A percentile compares a stretch with the other conserved stretches of the same genome.
phyloP scores from a whole-genome alignment of 2,329 filamentous ascomycete species.

The Pyricularia grisea region DNA sequence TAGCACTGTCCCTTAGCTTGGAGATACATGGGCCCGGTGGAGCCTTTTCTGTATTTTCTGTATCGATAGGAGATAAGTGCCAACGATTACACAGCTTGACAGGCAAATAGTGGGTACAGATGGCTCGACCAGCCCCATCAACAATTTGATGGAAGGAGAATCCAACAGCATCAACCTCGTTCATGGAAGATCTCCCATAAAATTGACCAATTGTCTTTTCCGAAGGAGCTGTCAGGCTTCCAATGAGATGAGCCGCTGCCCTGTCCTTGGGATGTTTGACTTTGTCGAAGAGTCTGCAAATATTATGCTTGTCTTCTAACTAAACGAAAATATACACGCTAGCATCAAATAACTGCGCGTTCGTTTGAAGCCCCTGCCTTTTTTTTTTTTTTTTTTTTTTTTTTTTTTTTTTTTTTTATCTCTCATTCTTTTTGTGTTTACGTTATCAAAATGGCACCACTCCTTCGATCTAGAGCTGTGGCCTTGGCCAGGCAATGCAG shows the following conservation, averaged over 20 bases:
- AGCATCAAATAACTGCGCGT: not conserved
- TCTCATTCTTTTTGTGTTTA: not conserved
- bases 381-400: not conserved
- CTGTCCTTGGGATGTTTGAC: not conserved
- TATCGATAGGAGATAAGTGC: not conserved
- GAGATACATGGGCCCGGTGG: not conserved
- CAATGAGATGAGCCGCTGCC: not conserved
- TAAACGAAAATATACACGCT: not conserved
- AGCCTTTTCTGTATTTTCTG: too few species aligned
- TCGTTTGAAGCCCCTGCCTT: not conserved
- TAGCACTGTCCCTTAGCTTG: not conserved
- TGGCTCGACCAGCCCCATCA: not conserved
- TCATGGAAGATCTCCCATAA: not conserved
- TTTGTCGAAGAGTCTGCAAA: not conserved
- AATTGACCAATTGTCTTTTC: not conserved
- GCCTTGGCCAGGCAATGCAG: not conserved
- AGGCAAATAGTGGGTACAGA: not conserved
- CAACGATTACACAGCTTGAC: not conserved
- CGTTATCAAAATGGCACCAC: not conserved
- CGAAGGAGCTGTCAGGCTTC: not conserved
- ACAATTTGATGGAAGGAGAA: too few species aligned
- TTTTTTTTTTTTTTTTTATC: not conserved
- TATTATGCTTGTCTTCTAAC: not conserved
- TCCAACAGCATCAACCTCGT: too few species aligned
- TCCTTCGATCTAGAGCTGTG: not conserved